Evolutionary conservation across 768 basidiomycete species (phyloP).

Genomic region (Suillus sp.): DNA sequence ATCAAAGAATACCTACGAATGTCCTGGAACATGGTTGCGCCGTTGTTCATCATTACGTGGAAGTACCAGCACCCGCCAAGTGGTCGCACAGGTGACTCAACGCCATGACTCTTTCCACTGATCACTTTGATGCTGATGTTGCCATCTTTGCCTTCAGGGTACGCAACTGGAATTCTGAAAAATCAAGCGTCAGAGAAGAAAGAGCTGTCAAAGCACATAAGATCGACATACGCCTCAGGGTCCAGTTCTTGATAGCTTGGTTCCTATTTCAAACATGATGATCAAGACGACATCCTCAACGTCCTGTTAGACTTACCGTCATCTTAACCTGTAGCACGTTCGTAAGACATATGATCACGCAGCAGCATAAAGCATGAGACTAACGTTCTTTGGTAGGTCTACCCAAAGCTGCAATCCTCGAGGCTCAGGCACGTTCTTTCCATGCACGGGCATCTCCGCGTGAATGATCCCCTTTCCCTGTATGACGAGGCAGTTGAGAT

Average conservation of each 20-base stretch:
- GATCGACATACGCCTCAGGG: constrained; percentile 52
- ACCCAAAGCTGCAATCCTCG: constrained; percentile 88
- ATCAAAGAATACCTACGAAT: constrained; percentile 56
- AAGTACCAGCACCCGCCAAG: constrained; percentile 95
- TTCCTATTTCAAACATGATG: constrained; percentile 41
- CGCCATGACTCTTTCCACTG: constrained; percentile 85
- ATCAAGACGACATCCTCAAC: constrained; percentile 15
- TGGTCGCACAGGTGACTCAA: constrained; percentile 85
- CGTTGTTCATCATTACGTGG: constrained; percentile 69
- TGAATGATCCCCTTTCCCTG: constrained; percentile 74
- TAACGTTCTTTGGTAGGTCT: constrained; percentile 71
- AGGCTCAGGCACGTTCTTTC: constrained; percentile 65
- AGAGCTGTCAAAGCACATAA: not conserved
- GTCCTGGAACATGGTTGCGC: constrained; percentile 71
- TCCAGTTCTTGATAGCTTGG: constrained; percentile 84
- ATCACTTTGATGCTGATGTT: constrained; percentile 78
- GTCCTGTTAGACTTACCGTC: constrained; percentile 45
- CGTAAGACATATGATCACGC: constrained; percentile 20
- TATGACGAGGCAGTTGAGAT: constrained; percentile 6
- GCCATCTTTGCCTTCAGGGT: constrained; percentile 69
- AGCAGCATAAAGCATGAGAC: constrained; percentile 9
- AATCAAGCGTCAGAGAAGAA: constrained; percentile 10
- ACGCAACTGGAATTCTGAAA: constrained; percentile 68
- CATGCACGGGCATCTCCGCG: constrained; percentile 88
- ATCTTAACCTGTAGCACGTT: constrained; percentile 65